Base-by-base conservation (phyloP, 2,329 filamentous ascomycete species). In the Dactylonectria macrodidyma region DNA sequence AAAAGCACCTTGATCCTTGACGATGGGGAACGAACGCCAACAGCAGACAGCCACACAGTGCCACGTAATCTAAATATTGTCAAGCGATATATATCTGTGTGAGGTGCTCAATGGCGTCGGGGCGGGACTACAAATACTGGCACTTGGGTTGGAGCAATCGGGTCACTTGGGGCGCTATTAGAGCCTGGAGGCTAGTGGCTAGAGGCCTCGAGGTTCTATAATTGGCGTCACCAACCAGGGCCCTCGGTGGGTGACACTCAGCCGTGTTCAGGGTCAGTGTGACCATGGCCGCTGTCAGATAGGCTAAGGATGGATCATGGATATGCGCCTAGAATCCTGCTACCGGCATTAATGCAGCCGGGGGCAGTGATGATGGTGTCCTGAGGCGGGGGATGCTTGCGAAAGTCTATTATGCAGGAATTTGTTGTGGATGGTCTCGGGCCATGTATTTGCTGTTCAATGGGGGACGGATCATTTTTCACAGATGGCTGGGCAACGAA, bases 21-120 rank as follows among this genome's bases (percentile, higher is more conserved):
- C 46, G 48, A 66, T 64, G 68, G 62, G 61, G 64, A 65, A 61
- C 59, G 47, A 62, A 59, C 59, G 22, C 65, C 65, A 64, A 75
- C 68, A 65, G 67, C 48, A 61, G 24, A 62, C 56, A 65, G 73
- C 73, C 71, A 63, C 71, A 65, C 72, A 59, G 71, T 73, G 71
- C 68, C 71, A 74, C 73, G 66, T 67, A 71, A 64, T 55, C 50
- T 67, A 62, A 51, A 36, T 66, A 67, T 68, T 56, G 44, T 51
- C 41, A 65, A 60, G 52, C 62, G 56, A 55, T 70, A 61, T 67
- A 59, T 48, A 46, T 63, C 30, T 34, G 22, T 26, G 41, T 44
- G 51, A 34, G 19, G 24, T 46, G 30, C 41, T 70, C 36, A 52
- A 71, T 56, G 56, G 63, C 48, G 60, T 62, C 38, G 52, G 7